These are phyloP conservation scores for Colletotrichum sp. DNA, from an alignment of 2,329 filamentous ascomycete species.

Conservation along the genomic window DNA sequence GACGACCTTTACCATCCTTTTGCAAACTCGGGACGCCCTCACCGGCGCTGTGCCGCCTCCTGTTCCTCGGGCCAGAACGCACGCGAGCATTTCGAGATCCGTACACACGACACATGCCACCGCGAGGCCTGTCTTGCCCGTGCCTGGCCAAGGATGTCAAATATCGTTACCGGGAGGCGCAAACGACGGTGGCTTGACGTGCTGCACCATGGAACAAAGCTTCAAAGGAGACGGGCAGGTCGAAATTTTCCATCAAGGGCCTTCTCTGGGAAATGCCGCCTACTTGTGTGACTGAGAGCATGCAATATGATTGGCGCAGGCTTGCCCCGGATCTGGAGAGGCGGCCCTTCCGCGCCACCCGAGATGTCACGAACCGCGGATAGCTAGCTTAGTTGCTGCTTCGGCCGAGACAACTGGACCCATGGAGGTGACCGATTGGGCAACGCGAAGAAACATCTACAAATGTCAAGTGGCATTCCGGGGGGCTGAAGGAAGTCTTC, in stretches of 20 bases:
- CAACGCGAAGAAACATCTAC: background rate
- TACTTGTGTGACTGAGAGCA: background rate
- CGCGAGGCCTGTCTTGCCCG: background rate
- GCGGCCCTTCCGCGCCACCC: background rate
- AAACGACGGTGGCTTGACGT: conserved; percentile 5
- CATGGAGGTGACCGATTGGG: background rate
- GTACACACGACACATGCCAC: background rate
- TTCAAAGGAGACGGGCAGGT: background rate
- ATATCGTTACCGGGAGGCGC: background rate
- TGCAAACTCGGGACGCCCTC: background rate
- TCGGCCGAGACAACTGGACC: background rate
- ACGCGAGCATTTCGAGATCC: background rate
- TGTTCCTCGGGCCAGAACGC: background rate
- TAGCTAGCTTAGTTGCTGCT: background rate
- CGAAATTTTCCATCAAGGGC: background rate
- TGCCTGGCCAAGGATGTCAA: background rate
- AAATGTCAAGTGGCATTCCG: background rate
- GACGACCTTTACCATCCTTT: background rate
- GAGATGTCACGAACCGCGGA: background rate
- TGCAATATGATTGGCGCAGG: background rate
- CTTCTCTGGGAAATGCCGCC: background rate
- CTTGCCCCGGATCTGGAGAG: background rate
- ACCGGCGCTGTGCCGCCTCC: conserved; percentile 10
- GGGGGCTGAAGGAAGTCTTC: background rate
- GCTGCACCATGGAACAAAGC: background rate